Percentiles rank a stretch among this genome's conserved stretches.
These are phyloP conservation scores for Lasiodiplodia gonubiensis DNA, from an alignment of 2,329 filamentous ascomycete genomes.

Conservation along the genomic window DNA sequence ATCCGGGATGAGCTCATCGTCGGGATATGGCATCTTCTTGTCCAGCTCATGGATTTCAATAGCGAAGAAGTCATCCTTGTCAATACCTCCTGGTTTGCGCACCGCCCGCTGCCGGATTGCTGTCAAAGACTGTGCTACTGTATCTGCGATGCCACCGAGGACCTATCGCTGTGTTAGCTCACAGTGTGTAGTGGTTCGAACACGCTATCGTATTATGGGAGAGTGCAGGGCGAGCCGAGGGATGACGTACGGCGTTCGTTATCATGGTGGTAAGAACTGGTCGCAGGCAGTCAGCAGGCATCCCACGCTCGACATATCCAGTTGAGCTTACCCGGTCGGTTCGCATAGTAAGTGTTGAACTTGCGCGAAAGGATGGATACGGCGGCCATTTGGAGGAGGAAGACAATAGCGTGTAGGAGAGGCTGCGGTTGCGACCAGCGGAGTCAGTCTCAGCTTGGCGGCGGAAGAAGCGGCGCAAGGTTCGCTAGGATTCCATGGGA, in stretches of 20 bases:
- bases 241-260: constrained; percentile 78
- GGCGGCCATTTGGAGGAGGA: constrained; percentile 87
- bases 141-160: constrained; percentile 93
- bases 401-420: constrained; percentile 81
- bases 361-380: constrained; percentile 80
- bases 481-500: constrained; percentile 29
- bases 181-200: not conserved
- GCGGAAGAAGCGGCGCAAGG: constrained; percentile 27
- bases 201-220: not conserved
- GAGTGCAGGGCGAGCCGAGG: constrained; percentile 28
- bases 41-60: constrained; percentile 91
- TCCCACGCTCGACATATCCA: not conserved
- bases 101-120: constrained; percentile 73
- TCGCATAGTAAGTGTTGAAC: constrained; percentile 93
- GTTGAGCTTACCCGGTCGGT: constrained; percentile 73
- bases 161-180: constrained; percentile 54
- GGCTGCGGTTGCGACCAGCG: constrained; percentile 65
- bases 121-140: constrained; percentile 91
- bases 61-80: constrained; percentile 73
- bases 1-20: constrained; percentile 70
- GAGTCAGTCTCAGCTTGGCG: constrained; percentile 10
- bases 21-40: constrained; percentile 72
- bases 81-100: constrained; percentile 65
- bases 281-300: constrained; percentile 18
- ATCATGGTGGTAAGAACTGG: constrained; percentile 97